These are phyloP conservation scores for Boletus mariae DNA, from an alignment of 1,284 basidiomycete species.

Conservation along the genomic window DNA sequence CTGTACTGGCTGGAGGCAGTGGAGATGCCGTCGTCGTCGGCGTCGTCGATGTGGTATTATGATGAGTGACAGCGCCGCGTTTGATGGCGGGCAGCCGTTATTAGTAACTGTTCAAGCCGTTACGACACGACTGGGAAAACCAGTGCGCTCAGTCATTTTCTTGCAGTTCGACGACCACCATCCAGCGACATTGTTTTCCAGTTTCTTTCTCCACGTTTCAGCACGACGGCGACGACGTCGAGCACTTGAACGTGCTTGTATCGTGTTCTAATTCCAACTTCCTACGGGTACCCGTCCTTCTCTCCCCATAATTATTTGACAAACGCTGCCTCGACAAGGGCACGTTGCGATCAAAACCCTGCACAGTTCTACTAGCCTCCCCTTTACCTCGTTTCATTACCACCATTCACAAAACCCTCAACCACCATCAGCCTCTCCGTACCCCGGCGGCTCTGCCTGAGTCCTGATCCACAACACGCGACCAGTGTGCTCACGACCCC, in stretches of 20 bases:
- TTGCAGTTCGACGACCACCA: conserved; percentile 17
- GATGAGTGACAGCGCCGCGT: conserved; percentile 16
- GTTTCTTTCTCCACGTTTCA: conserved; percentile 8
- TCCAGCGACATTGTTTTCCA: conserved; percentile 9
- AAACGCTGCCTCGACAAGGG: conserved; percentile 49
- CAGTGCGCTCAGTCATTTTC: conserved; percentile 29
- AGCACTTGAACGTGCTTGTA: conserved; percentile 22
- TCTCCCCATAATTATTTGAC: conserved; percentile 36
- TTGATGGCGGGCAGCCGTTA: conserved; percentile 26
- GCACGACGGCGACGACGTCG: conserved; percentile 16
- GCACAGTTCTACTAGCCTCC: conserved; percentile 56
- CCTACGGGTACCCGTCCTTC: conserved; percentile 20
- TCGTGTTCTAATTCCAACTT: conserved; percentile 20
- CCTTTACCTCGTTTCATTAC: conserved; percentile 53
- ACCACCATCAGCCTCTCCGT: conserved; percentile 33
- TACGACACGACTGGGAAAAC: conserved; percentile 34
- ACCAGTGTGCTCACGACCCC: conserved; percentile 47
- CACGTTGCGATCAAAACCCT: conserved; percentile 70
- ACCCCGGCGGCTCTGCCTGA: conserved; percentile 27
- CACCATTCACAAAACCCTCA: conserved; percentile 40
- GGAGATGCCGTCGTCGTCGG: neutral
- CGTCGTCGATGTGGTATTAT: conserved; percentile 1
- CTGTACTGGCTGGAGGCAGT: neutral
- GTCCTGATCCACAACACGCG: conserved; percentile 40
- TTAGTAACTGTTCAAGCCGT: conserved; percentile 30